These are phyloP conservation scores for Fusarium hainanense DNA, from an alignment of 2,329 filamentous ascomycete genomes.

Conservation along the genomic window DNA sequence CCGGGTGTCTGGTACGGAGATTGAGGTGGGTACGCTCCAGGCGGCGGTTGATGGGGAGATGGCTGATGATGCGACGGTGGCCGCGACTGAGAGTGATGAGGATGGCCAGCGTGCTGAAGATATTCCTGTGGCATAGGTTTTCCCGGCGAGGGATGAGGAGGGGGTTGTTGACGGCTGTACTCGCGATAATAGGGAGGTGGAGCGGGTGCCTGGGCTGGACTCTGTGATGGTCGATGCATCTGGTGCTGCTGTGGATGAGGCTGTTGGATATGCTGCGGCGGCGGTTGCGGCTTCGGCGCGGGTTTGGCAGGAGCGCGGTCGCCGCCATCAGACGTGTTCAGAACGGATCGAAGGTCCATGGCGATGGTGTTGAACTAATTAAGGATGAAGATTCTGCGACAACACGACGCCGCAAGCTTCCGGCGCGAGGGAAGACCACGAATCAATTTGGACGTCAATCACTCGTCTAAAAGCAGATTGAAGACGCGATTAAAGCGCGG, in stretches of 20 bases:
- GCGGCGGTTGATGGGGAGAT: slow-evolving; percentile 44
- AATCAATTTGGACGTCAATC: slow-evolving; percentile 37
- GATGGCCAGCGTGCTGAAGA: slow-evolving; percentile 47
- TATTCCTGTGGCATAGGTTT: slow-evolving; percentile 61
- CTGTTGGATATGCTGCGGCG: slow-evolving; percentile 49
- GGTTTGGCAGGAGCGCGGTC: slow-evolving; percentile 53
- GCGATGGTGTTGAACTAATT: slow-evolving; percentile 2
- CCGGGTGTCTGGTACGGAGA: slow-evolving; percentile 54
- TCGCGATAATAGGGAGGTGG: slow-evolving; percentile 61
- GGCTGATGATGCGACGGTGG: slow-evolving; percentile 51
- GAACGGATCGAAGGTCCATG: slow-evolving; percentile 66
- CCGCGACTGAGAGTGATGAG: slow-evolving; percentile 48
- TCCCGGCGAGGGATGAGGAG: slow-evolving; percentile 62
- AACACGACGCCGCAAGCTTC: slow-evolving; percentile 28
- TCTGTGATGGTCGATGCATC: slow-evolving; percentile 56
- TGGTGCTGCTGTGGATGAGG: slow-evolving; percentile 54
- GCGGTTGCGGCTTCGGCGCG: slow-evolving; percentile 49
- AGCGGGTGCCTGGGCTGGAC: slow-evolving; percentile 47
- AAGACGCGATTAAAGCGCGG: slow-evolving; percentile 40
- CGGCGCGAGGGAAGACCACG: slow-evolving; percentile 35
- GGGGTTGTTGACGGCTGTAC: slow-evolving; percentile 55
- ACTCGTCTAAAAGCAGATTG: slow-evolving; percentile 31
- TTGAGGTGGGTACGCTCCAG: slow-evolving; percentile 52
- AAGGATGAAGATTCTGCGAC: slow-evolving; percentile 29
- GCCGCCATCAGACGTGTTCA: slow-evolving; percentile 64